Percentiles rank a stretch among this genome's conserved stretches.
Evolutionary conservation across 2,329 filamentous ascomycete species (phyloP).

Genomic region (Volutella citrinella): DNA sequence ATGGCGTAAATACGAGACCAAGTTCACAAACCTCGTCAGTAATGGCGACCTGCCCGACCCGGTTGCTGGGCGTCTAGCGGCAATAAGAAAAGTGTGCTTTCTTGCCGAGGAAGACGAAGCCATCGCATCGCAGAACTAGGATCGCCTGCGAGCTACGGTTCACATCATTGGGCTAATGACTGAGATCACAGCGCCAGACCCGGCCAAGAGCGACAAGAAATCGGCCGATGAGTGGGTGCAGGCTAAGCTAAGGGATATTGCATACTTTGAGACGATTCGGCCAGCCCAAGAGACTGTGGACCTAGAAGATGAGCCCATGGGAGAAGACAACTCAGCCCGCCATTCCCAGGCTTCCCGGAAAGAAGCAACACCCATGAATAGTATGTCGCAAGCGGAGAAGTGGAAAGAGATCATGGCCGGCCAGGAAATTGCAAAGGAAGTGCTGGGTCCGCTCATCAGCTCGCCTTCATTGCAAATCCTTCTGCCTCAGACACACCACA

Average conservation of each 20-base stretch:
- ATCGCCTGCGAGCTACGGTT: conserved; percentile 22
- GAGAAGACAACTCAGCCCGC: no score
- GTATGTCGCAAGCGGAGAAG: no score
- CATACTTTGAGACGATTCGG: conserved; percentile 7
- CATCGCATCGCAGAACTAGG: conserved; percentile 21
- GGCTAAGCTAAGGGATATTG: conserved; percentile 22
- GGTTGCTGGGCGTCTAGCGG: conserved; percentile 19
- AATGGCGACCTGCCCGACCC: conserved; percentile 8
- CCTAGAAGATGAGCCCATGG: no score
- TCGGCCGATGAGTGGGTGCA: conserved; percentile 21
- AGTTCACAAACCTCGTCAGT: conserved; percentile 16
- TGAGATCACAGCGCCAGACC: conserved; percentile 18
- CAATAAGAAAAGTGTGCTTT: conserved; percentile 24
- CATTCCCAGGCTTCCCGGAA: no score
- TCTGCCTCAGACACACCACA: no score
- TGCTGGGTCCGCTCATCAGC: no score
- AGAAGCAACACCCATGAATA: no score
- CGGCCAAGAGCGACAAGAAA: conserved; percentile 16
- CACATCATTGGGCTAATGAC: conserved; percentile 25
- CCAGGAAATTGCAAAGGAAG: no score
- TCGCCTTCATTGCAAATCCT: no score
- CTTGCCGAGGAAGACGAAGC: conserved; percentile 26
- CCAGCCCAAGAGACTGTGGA: no score
- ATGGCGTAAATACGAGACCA: conserved; percentile 21
- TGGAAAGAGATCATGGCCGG: no score